These are phyloP conservation scores for Mucor piriformis DNA, from an alignment of 371 early-diverging fungal genomes.

Conservation along the genomic window DNA sequence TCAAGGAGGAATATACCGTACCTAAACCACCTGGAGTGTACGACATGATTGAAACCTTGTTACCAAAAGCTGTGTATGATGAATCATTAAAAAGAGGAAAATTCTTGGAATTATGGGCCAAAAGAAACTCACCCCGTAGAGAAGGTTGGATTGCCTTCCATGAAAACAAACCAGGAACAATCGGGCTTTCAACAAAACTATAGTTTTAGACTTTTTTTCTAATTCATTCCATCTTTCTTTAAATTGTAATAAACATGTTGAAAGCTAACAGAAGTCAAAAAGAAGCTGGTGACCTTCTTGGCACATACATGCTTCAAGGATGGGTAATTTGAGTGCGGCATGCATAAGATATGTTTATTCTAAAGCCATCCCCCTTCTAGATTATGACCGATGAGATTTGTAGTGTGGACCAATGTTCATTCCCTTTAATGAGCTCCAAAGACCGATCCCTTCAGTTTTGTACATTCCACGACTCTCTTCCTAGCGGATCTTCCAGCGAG, in stretches of 20 bases:
- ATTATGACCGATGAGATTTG: conserved; percentile 58
- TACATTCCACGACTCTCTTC: conserved; percentile 50
- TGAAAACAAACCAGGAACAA: conserved; percentile 39
- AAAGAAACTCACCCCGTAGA: conserved; percentile 40
- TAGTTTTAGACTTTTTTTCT: neutral
- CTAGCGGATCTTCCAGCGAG: conserved; percentile 23
- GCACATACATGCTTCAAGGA: conserved; percentile 50
- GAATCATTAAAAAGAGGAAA: conserved; percentile 49
- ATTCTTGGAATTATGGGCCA: conserved; percentile 59
- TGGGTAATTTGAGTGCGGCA: conserved; percentile 40
- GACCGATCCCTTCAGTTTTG: conserved; percentile 54
- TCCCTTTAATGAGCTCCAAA: conserved; percentile 59
- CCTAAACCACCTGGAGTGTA: conserved; percentile 60
- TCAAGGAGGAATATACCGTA: conserved; percentile 53
- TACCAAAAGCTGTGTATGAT: conserved; percentile 58
- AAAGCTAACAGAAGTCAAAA: conserved; percentile 17
- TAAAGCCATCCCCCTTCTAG: conserved; percentile 16
- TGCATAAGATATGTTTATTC: neutral
- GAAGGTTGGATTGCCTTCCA: conserved; percentile 67
- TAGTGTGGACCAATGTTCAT: conserved; percentile 39
- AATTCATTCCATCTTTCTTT: neutral
- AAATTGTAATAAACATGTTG: conserved; percentile 8
- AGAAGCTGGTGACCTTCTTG: conserved; percentile 29
- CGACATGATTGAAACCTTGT: conserved; percentile 68
- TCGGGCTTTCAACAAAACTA: neutral